Evolutionary conservation across 257 asterid genomes (phyloP), one percentile per base, ranked within the genome.

Genomic region (Solanum bulbocastanum): DNA sequence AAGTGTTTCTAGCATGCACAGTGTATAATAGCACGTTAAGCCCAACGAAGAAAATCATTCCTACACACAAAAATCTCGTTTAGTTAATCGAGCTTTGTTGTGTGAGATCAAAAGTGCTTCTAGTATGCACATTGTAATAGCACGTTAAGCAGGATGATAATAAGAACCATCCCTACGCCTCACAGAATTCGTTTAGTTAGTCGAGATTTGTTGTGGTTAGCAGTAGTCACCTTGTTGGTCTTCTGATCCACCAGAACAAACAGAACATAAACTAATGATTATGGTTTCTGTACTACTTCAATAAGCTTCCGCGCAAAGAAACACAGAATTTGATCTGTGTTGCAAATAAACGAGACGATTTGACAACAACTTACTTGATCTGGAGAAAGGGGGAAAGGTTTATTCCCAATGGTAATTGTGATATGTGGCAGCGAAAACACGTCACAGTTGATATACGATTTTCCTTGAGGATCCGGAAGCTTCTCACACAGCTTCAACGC

Each of bases 321-420:
- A 74, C 49, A n/a, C 25, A 6, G 58, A 23, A n/a, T 76, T 18
- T 39, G 83, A 27, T 22, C 35, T 75, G 8, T 12, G 5, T 12
- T 75, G 58, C 58, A 73, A 36, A 74, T 36, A 74, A 74, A 36
- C 32, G 12, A 52, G 8, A 23, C 1, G 30, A 46, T 52, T 30
- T 27, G 49, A 69, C 10, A 36, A 8, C 42, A 62, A 83, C 58
- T 15, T 75, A 90, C 92, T 89, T 90, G 90, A 44, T 85, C 74
- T 1, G 92, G 91, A 60, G 92, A 84, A 56, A 90, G 91, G 42
- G 91, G 83, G 68, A 89, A 88, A 33, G 90, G 58, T 85, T 72
- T 88, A 40, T 85, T 62, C 86, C 87, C 91, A 84, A 90, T 90
- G 62, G 90, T 88, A 73, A 90, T 39, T 23, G 91, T 78, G 74